Evolutionary conservation across 371 early-diverging fungal species (phyloP).

Genomic region (Mucor mucedo): DNA sequence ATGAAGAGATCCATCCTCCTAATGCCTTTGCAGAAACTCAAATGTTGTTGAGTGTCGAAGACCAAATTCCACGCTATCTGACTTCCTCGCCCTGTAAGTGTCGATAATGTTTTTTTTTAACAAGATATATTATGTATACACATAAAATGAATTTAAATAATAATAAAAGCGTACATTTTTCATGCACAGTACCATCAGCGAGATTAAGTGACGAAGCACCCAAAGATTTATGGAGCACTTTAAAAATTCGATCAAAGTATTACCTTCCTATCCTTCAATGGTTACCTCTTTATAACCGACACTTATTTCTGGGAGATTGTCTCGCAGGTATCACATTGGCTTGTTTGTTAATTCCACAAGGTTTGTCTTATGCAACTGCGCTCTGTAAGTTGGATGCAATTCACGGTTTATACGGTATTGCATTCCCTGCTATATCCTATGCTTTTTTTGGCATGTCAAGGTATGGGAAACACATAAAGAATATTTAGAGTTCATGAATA

Average conservation of each 20-base stretch:
- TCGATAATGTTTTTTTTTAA: background rate
- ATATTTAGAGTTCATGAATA: background rate
- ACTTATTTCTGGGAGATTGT: constrained; percentile 66
- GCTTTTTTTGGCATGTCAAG: constrained; percentile 89
- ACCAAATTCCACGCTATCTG: constrained; percentile 33
- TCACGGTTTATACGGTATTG: constrained; percentile 87
- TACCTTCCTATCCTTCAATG: constrained; percentile 91
- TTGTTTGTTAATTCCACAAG: constrained; percentile 88
- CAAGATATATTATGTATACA: too few relatives aligned
- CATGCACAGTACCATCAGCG: constrained; percentile 42
- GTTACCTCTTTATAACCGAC: constrained; percentile 78
- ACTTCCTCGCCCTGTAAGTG: constrained; percentile 38
- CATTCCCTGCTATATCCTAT: constrained; percentile 84
- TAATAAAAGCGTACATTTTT: background rate
- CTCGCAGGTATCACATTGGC: constrained; percentile 91
- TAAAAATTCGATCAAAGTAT: constrained; percentile 74
- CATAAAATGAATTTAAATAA: background rate
- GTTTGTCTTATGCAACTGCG: constrained; percentile 88
- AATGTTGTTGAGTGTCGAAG: constrained; percentile 19
- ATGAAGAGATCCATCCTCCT: constrained; percentile 24
- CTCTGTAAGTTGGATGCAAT: constrained; percentile 85
- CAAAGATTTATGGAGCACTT: constrained; percentile 40
- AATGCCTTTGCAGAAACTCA: constrained; percentile 27
- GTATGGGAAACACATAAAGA: constrained; percentile 24
- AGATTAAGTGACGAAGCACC: constrained; percentile 29